phyloP scores from a whole-genome alignment of 1,139 yeast species.

The Pichia kudriavzevii region DNA sequence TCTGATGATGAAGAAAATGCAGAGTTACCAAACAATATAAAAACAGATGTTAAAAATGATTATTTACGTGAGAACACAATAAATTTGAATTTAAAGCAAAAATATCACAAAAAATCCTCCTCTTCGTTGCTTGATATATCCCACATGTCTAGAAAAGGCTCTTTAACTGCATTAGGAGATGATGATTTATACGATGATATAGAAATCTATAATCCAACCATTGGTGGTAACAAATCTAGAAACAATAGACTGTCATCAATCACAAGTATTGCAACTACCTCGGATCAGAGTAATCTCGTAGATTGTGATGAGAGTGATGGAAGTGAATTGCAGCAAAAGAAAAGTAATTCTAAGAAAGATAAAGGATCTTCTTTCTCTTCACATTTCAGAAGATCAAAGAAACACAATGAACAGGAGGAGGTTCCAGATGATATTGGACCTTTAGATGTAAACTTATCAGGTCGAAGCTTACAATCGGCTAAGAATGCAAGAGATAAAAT shows the following conservation, averaged over 20 bases:
- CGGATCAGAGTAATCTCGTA: conserved; percentile 3
- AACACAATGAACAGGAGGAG: conserved; percentile 4
- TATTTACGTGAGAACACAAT: no score
- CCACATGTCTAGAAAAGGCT: conserved; percentile 1
- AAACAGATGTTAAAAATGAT: no score
- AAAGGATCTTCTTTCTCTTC: conserved; percentile 5
- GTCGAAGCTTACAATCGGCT: no score
- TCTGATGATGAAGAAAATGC: no score
- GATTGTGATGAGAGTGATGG: conserved; percentile 7
- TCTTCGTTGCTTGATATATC: no score
- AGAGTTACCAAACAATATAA: no score
- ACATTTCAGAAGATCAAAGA: conserved; percentile 1
- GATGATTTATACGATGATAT: conserved; percentile 7
- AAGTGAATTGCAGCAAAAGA: not conserved
- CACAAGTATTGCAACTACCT: no score
- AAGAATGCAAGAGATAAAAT: no score
- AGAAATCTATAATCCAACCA: conserved; percentile 4
- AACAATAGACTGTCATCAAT: conserved; percentile 1
- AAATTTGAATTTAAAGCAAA: no score
- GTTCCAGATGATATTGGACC: conserved; percentile 3
- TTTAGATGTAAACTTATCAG: no score
- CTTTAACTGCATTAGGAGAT: conserved; percentile 3
- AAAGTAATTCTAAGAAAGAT: not conserved
- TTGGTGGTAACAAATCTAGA: not conserved
- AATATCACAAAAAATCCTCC: no score